Base-by-base conservation (phyloP, 495 filamentous ascomycete genomes). In the Xylaria palmicola region DNA sequence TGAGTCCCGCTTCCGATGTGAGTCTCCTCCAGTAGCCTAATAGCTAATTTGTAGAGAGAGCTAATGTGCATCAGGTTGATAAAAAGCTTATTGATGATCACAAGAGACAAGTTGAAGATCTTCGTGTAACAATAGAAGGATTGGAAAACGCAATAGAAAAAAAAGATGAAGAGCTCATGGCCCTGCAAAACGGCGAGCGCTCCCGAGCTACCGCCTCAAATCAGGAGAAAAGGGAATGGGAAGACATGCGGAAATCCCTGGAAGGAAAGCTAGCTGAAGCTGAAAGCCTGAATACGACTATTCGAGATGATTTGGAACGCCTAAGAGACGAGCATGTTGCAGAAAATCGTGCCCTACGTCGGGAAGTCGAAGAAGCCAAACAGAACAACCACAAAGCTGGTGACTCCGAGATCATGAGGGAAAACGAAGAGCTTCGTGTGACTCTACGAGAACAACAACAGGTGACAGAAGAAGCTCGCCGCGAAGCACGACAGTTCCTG, bases 391-490 rank as follows among this genome's bases (percentile, higher is more conserved):
- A 64, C 6, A 69, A 57, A 41, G 68, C 67, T 5, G 66, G 58
- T 40, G 86, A 88, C 68, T 77, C 84, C 12, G 81, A 86, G n/a
- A 74, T 94, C 36, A 83, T 88, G 64, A 80, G 77, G 45, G 86
- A 91, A 65, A 88, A 97, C 64, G 77, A 88, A 59, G 85, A 85
- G 40, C 77, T 97, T 32, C 87, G 93, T 66, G 68, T 61, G 51
- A 84, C 92, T 22, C 72, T 96, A 32, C 78, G 78, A 55, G 83
- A 91, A 59, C 91, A 95, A 67, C 87, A 89, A 56, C 82, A 89
- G 49, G 82, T 96, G n/a, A 96, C 93, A 0, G 89, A 93, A 56
- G 90, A 96, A 68, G 94, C 97, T 34, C 85, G 90, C 20, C 85
- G 83, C 36, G 91, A 97, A 76, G 92, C 95, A 0, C 85, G 90